These are phyloP conservation scores for Dothidotthia symphoricarpi DNA, from an alignment of 2,329 filamentous ascomycete genomes.

Conservation along the genomic window DNA sequence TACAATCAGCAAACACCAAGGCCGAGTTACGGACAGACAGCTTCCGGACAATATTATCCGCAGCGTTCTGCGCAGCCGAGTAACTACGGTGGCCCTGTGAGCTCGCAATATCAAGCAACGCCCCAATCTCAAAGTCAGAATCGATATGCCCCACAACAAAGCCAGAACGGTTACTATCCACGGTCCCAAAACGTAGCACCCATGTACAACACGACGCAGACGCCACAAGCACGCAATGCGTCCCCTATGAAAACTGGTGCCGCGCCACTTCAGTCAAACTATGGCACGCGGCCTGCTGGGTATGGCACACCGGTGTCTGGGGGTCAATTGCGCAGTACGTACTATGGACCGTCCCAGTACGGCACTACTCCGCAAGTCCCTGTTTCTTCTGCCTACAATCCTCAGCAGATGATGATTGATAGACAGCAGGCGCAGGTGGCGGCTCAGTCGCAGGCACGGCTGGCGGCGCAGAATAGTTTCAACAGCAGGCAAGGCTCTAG, in stretches of 20 bases:
- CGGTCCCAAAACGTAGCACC: constrained; percentile 36
- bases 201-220: constrained; percentile 31
- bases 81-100: constrained; percentile 28
- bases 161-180: constrained; percentile 35
- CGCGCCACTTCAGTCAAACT: constrained; percentile 22
- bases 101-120: constrained; percentile 35
- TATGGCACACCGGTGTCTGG: constrained; percentile 30
- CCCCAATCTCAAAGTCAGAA: constrained; percentile 34
- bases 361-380: constrained; percentile 32
- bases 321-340: constrained; percentile 35
- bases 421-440: constrained; percentile 33
- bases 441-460: constrained; percentile 37
- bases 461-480: constrained; percentile 39
- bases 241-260: constrained; percentile 40
- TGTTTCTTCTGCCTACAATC: constrained; percentile 19
- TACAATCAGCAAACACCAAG: constrained; percentile 37
- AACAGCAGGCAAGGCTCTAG: constrained; percentile 35
- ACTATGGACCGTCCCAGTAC: constrained; percentile 37
- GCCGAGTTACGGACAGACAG: constrained; percentile 23
- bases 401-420: constrained; percentile 39
- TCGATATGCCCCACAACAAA: constrained; percentile 32
- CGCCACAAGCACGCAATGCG: constrained; percentile 32
- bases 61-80: constrained; percentile 31
- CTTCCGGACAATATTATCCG: constrained; percentile 31
- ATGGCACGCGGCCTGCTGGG: constrained; percentile 23